Evolutionary conservation across 805 yeast genomes (phyloP).

Genomic region (Teunomyces aglyptinius): DNA sequence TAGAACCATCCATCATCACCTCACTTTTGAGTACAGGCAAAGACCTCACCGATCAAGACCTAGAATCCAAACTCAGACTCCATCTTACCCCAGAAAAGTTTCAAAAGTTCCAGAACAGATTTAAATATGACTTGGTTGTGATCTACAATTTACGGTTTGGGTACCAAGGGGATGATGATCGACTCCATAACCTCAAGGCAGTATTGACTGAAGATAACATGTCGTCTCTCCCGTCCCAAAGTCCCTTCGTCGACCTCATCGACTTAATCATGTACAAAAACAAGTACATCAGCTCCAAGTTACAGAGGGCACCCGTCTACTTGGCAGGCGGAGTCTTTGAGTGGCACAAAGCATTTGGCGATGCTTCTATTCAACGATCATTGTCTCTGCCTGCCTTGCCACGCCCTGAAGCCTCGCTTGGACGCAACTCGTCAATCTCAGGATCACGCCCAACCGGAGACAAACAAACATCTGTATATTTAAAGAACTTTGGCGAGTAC

Average conservation of each 20-base stretch:
- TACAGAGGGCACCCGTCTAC: slow-evolving; percentile 31
- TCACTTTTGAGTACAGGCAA: slow-evolving; percentile 29
- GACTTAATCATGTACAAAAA: slow-evolving; percentile 30
- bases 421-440: not conserved
- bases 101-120: slow-evolving; percentile 50
- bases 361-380: slow-evolving; percentile 8
- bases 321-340: slow-evolving; percentile 37
- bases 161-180: slow-evolving; percentile 16
- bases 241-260: slow-evolving; percentile 55
- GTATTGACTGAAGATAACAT: slow-evolving; percentile 33
- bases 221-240: slow-evolving; percentile 44
- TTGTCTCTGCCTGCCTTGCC: not conserved
- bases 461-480: slow-evolving; percentile 19
- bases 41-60: slow-evolving; percentile 55
- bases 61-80: slow-evolving; percentile 60
- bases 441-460: not conserved
- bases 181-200: slow-evolving; percentile 35
- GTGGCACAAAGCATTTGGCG: slow-evolving; percentile 35
- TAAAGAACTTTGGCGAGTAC: slow-evolving; percentile 28
- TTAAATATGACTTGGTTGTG: slow-evolving; percentile 60
- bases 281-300: slow-evolving; percentile 32
- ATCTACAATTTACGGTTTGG: slow-evolving; percentile 55
- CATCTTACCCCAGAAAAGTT: slow-evolving; percentile 58
- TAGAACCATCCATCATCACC: slow-evolving; percentile 55
- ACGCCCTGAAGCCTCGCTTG: slow-evolving; percentile 2